A percentile compares a stretch with the other conserved stretches of the same genome.
Conservation (phyloP, 768 basidiomycete genomes). For the Boletus rubroflammeus region DNA sequence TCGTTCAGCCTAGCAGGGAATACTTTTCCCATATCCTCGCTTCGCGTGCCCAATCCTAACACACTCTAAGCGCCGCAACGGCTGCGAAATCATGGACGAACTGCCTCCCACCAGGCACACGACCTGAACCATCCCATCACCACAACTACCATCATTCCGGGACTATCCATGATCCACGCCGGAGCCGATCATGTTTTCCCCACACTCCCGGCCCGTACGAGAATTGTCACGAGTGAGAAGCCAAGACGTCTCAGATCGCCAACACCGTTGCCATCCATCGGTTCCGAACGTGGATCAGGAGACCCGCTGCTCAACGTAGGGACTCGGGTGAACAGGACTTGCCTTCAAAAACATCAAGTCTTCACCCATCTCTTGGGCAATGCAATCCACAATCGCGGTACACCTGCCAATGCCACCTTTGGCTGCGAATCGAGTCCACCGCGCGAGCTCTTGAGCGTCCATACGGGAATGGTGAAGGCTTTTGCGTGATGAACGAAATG, state of each 20-base stretch:
- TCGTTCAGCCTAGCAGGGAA: background rate
- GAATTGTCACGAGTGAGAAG: background rate
- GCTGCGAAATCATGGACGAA: background rate
- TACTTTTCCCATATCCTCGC: background rate
- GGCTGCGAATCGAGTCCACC: conserved; percentile 81
- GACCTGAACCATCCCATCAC: background rate
- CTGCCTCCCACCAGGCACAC: background rate
- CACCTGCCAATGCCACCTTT: conserved; percentile 86
- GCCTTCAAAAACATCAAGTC: conserved; percentile 90
- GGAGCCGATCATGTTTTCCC: too few relatives aligned
- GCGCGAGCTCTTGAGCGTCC: conserved; percentile 68
- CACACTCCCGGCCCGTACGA: background rate
- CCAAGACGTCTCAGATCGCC: background rate
- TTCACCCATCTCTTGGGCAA: conserved; percentile 59
- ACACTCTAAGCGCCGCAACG: background rate
- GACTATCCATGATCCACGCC: background rate
- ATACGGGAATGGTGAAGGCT: conserved; percentile 30
- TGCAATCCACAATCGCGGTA: conserved; percentile 68
- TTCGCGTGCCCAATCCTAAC: background rate
- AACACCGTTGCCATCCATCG: background rate
- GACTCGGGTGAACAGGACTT: conserved; percentile 12
- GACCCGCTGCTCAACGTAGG: background rate
- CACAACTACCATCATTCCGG: background rate
- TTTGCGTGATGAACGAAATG: background rate
- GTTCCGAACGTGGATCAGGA: background rate